Evolutionary conservation across 2,329 filamentous ascomycete genomes (phyloP).

Genomic region (Colletotrichum chrysophilum): DNA sequence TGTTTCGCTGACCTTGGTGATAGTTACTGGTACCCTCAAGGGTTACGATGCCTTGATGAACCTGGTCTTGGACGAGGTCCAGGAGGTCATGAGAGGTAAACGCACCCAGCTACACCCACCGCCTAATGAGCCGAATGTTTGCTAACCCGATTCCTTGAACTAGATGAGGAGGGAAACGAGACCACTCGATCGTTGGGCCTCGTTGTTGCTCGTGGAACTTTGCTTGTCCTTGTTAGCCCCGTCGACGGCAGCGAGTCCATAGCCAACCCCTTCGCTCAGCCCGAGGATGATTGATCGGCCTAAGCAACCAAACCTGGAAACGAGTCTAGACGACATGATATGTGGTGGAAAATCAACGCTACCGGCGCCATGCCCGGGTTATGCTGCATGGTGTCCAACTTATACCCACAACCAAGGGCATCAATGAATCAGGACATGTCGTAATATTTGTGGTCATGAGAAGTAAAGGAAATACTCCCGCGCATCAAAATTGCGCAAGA

Average conservation of each 20-base stretch:
- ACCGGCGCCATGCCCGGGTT: neutral
- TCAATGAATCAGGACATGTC: neutral
- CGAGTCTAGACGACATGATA: neutral
- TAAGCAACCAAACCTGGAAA: neutral
- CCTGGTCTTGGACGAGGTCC: constrained; percentile 91
- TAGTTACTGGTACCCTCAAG: constrained; percentile 88
- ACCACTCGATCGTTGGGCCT: constrained; percentile 81
- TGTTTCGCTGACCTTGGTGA: neutral
- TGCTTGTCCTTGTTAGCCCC: constrained; percentile 91
- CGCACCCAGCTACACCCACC: neutral
- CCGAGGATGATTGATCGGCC: constrained; percentile 64
- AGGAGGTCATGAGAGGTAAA: constrained; percentile 86
- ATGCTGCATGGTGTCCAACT: neutral
- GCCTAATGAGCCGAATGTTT: neutral
- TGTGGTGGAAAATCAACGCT: neutral
- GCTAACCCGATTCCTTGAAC: constrained; percentile 21
- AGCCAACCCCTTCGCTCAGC: constrained; percentile 86
- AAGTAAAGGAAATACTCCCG: neutral
- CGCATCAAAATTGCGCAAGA: neutral
- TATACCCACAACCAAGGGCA: neutral
- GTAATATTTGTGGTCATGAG: neutral
- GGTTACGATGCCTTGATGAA: constrained; percentile 99
- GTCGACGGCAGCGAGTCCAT: constrained; percentile 96
- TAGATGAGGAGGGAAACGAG: constrained; percentile 93
- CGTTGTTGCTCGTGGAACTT: constrained; percentile 88